Conservation (phyloP, 2,329 filamentous ascomycete genomes). For the Colletotrichum sidae region DNA sequence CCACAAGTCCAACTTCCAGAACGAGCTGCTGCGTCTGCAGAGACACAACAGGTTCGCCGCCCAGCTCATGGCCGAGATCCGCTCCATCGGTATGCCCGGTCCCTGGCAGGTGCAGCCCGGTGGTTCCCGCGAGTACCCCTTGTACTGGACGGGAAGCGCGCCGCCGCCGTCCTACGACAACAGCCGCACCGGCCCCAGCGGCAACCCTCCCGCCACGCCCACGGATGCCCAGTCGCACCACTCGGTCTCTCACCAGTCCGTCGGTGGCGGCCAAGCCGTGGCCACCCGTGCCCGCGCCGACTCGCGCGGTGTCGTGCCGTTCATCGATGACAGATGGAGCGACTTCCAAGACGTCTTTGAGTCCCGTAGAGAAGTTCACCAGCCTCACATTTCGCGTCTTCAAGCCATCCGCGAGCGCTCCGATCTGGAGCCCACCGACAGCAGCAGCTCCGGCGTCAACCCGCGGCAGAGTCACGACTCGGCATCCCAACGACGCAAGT, state of each 20-base stretch:
- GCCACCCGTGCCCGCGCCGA: constrained; percentile 38
- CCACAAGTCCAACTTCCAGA: constrained; percentile 97
- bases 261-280: constrained; percentile 43
- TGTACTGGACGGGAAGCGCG: constrained; percentile 61
- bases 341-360: constrained; percentile 61
- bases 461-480: constrained; percentile 25
- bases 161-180: constrained; percentile 51
- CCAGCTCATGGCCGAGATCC: constrained; percentile 88
- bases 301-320: constrained; percentile 37
- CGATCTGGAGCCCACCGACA: constrained; percentile 22
- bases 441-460: constrained; percentile 15
- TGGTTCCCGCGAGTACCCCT: constrained; percentile 75
- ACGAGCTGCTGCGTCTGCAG: constrained; percentile 88
- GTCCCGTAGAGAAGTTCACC: constrained; percentile 51
- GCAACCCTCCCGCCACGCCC: constrained; percentile 34
- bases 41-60: constrained; percentile 95
- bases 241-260: constrained; percentile 41
- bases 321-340: constrained; percentile 47
- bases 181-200: constrained; percentile 35
- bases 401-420: constrained; percentile 36
- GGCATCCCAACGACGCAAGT: constrained; percentile 26
- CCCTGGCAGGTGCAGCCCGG: constrained; percentile 72
- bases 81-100: constrained; percentile 86
- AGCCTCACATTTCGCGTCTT: constrained; percentile 42
- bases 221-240: constrained; percentile 38